Percentiles rank a stretch among this genome's conserved stretches.
These are phyloP conservation scores for Aspergillus wentii DNA, from an alignment of 495 filamentous ascomycete genomes.

Conservation along the genomic window DNA sequence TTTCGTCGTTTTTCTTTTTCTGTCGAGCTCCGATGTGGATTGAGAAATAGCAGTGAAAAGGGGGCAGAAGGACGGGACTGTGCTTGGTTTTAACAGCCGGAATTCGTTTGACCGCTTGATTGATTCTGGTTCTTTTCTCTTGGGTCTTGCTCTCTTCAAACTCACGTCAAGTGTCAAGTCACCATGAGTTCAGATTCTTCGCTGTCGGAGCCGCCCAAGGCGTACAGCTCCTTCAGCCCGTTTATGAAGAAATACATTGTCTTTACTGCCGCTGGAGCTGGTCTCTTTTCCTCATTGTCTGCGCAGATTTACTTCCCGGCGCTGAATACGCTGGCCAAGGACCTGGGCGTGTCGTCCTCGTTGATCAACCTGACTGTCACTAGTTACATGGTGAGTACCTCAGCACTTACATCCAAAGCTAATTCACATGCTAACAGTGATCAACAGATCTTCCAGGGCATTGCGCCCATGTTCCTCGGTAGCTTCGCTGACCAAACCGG, in stretches of 20 bases:
- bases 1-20: not conserved
- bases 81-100: too few relatives aligned
- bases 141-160: not conserved
- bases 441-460: slow-evolving; percentile 42
- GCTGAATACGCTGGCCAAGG: slow-evolving; percentile 21
- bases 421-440: not conserved
- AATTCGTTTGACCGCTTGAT: not conserved
- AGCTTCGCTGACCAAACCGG: slow-evolving; percentile 43
- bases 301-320: slow-evolving; percentile 38
- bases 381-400: slow-evolving; percentile 26
- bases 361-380: slow-evolving; percentile 39
- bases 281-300: slow-evolving; percentile 30
- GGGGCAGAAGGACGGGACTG: not conserved
- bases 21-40: not conserved
- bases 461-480: slow-evolving; percentile 45
- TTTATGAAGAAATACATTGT: slow-evolving; percentile 12
- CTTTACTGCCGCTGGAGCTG: slow-evolving; percentile 13
- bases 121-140: not conserved
- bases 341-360: slow-evolving; percentile 19
- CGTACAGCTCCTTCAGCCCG: slow-evolving; percentile 10
- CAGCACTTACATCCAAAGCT: too few relatives aligned
- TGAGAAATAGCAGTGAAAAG: not conserved
- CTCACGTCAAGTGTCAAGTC: not conserved
- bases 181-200: slow-evolving; percentile 8
- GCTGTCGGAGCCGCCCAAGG: slow-evolving; percentile 3